Conservation (phyloP, 345 rosid species). For the Odontarrhena argentea region DNA sequence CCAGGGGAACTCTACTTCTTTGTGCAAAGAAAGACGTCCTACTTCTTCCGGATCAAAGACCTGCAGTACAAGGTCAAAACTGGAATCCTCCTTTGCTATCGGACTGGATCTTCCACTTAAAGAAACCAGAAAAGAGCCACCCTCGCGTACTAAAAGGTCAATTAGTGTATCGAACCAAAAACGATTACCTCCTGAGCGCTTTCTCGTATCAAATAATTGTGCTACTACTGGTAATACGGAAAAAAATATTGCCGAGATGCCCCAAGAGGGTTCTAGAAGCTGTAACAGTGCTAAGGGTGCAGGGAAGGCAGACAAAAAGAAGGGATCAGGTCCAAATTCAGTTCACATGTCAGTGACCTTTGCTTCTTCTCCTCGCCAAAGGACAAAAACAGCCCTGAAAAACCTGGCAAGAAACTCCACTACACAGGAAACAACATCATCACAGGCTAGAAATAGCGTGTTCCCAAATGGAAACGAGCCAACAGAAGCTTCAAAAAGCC, state of each 20-base stretch:
- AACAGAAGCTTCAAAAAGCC: conserved; percentile 23
- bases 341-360: conserved; percentile 58
- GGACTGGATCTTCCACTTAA: conserved; percentile 20
- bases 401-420: conserved; percentile 41
- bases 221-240: conserved; percentile 9
- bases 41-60: conserved; percentile 36
- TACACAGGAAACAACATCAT: conserved; percentile 36
- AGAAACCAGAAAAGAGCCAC: conserved; percentile 26
- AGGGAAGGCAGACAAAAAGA: conserved; percentile 39
- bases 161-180: conserved; percentile 15
- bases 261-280: conserved; percentile 18
- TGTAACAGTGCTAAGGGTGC: conserved; percentile 16
- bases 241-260: neutral
- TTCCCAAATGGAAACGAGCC: conserved; percentile 28
- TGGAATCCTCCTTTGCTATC: conserved; percentile 3
- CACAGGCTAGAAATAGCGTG: conserved; percentile 41
- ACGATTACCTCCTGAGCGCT: conserved; percentile 24
- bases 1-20: conserved; percentile 38
- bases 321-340: conserved; percentile 41
- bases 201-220: conserved; percentile 19
- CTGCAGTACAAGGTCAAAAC: conserved; percentile 14
- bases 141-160: conserved; percentile 26
- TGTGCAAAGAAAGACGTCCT: conserved; percentile 46
- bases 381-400: conserved; percentile 44
- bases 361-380: conserved; percentile 41